phyloP scores from a whole-genome alignment of 306 rosid genomes.

The Cucurbita moschata region DNA sequence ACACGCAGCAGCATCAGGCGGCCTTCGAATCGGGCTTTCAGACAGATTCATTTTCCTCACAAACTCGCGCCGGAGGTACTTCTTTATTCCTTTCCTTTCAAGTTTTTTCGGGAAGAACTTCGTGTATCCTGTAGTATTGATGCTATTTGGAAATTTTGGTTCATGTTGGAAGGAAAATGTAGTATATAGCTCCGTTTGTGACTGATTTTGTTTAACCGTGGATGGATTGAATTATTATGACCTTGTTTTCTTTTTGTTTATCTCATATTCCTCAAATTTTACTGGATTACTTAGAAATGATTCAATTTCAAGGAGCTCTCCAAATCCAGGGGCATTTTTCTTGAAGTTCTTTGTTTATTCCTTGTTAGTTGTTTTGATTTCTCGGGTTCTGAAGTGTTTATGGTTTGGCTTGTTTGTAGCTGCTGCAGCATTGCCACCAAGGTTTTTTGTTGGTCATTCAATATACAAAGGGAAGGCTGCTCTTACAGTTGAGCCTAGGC shows the following conservation, averaged over 20 bases:
- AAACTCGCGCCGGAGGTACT: constrained; percentile 30
- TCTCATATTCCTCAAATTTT: neutral
- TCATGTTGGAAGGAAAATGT: neutral
- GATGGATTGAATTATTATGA: neutral
- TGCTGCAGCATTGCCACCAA: constrained; percentile 44
- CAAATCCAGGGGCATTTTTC: neutral
- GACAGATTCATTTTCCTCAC: constrained; percentile 9
- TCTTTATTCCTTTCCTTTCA: neutral
- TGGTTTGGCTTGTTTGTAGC: constrained; percentile 24
- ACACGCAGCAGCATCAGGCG: constrained; percentile 34
- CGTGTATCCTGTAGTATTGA: neutral
- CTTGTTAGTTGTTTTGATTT: constrained; percentile 2
- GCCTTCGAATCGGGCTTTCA: constrained; percentile 11
- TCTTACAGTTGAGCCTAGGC: constrained; percentile 65
- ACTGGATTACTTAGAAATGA: neutral
- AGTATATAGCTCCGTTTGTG: neutral
- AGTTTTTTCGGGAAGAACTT: neutral
- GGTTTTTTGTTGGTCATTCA: constrained; percentile 75
- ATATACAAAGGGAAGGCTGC: constrained; percentile 97
- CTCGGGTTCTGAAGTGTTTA: constrained; percentile 12
- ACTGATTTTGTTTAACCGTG: neutral
- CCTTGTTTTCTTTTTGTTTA: neutral
- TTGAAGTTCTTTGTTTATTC: neutral
- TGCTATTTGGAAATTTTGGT: neutral
- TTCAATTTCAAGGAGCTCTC: neutral